Evolutionary conservation across 1,139 yeast species (phyloP).

Genomic region (Kurtzmaniella quercitrusa): DNA sequence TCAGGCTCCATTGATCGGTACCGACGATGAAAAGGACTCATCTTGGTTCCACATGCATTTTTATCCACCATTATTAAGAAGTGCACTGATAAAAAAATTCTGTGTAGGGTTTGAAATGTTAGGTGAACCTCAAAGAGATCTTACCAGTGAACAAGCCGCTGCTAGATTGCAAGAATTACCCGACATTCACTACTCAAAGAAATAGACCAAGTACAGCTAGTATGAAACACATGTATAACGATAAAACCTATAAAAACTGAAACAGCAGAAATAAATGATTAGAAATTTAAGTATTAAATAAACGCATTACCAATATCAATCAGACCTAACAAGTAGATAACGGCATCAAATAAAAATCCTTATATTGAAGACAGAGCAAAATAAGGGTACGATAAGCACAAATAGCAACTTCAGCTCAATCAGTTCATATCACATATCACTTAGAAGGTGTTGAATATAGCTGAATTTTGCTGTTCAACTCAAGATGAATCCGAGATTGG

Average conservation of each 20-base stretch:
- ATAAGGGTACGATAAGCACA: too few species aligned
- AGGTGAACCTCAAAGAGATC: slow-evolving; percentile 76
- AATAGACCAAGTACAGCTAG: not conserved
- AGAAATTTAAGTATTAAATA: too few species aligned
- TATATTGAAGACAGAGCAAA: too few species aligned
- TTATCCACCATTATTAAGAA: slow-evolving; percentile 71
- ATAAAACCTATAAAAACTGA: too few species aligned
- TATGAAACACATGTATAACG: not conserved
- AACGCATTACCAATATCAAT: too few species aligned
- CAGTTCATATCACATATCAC: too few species aligned
- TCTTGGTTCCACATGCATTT: slow-evolving; percentile 77
- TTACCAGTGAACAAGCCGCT: slow-evolving; percentile 76
- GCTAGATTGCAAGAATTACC: slow-evolving; percentile 45
- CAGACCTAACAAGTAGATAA: too few species aligned
- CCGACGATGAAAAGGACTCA: slow-evolving; percentile 29
- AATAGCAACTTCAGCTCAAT: too few species aligned
- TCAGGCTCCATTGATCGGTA: slow-evolving; percentile 56
- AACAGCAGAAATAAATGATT: not conserved
- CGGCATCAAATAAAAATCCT: too few species aligned
- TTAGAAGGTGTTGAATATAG: too few species aligned
- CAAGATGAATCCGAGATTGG: too few species aligned
- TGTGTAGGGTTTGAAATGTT: slow-evolving; percentile 76
- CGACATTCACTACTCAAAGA: slow-evolving; percentile 29
- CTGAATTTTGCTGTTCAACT: too few species aligned
- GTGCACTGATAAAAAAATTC: slow-evolving; percentile 73